These are phyloP conservation scores for Cyclocybe aegerita DNA, from an alignment of 768 basidiomycete species.

Conservation along the genomic window DNA sequence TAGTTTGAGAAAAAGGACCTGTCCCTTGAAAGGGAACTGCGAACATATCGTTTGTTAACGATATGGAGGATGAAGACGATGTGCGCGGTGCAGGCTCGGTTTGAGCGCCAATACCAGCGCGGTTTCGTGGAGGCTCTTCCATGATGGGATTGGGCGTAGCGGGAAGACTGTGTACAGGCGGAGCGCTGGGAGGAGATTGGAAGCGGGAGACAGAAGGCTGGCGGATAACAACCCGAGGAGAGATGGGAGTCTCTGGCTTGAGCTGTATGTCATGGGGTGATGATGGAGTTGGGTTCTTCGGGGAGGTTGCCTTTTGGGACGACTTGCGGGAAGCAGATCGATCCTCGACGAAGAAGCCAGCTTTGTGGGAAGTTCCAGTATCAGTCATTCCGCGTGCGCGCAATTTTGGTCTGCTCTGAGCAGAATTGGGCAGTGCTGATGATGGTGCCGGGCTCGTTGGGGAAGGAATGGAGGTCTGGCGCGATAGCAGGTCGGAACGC, in stretches of 20 bases:
- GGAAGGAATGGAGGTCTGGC: constrained; percentile 15
- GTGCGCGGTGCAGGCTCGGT: constrained; percentile 33
- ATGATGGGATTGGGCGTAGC: constrained; percentile 33
- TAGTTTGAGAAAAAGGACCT: constrained; percentile 18
- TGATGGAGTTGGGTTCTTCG: constrained; percentile 10
- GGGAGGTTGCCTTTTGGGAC: constrained; percentile 15
- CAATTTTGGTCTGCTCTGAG: constrained; percentile 36
- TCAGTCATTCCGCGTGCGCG: constrained; percentile 53
- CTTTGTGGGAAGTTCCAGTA: constrained; percentile 26
- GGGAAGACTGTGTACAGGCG: constrained; percentile 48
- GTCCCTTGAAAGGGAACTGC: constrained; percentile 25
- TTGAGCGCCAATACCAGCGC: constrained; percentile 3
- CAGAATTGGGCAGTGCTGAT: constrained; percentile 28
- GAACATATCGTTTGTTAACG: constrained; percentile 26
- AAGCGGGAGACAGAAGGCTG: constrained; percentile 43
- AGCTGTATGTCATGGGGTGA: constrained; percentile 9
- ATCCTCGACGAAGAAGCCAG: constrained; percentile 31
- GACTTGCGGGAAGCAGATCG: constrained; percentile 9
- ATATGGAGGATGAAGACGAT: constrained; percentile 43
- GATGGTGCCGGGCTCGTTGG: constrained; percentile 13
- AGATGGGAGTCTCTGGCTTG: constrained; percentile 7
- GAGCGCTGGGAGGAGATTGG: constrained; percentile 44
- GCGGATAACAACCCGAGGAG: constrained; percentile 38
- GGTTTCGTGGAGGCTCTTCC: constrained; percentile 6
- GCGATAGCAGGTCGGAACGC: constrained; percentile 16